phyloP scores from a whole-genome alignment of 352 stramenopile species.

The Phytophthora constricta region DNA sequence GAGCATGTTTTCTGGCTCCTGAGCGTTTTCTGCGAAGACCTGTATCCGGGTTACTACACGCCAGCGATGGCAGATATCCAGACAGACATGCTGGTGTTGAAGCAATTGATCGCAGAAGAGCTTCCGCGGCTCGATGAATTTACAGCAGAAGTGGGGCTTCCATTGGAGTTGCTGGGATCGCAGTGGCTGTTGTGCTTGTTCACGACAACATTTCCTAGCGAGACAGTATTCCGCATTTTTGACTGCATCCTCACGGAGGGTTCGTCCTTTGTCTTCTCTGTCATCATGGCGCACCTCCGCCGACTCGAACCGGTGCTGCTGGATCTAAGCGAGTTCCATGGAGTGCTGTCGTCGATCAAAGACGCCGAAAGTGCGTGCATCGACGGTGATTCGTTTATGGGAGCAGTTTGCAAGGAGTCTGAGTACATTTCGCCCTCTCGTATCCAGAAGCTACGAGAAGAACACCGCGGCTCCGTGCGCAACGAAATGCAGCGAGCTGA shows the following conservation, averaged over 20 bases:
- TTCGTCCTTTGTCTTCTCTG: constrained; percentile 80
- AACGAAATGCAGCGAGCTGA: constrained; percentile 77
- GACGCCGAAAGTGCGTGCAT: constrained; percentile 66
- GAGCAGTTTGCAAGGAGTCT: constrained; percentile 48
- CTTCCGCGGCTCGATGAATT: constrained; percentile 80
- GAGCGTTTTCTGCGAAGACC: constrained; percentile 88
- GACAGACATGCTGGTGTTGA: constrained; percentile 90
- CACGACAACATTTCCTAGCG: constrained; percentile 89
- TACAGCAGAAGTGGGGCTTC: constrained; percentile 74
- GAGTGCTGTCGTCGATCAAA: constrained; percentile 79
- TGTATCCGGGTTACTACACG: constrained; percentile 91
- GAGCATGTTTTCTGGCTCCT: constrained; percentile 91
- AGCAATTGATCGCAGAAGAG: constrained; percentile 85
- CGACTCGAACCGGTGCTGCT: constrained; percentile 62
- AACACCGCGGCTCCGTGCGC: constrained; percentile 62
- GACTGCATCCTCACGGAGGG: constrained; percentile 90
- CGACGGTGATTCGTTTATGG: constrained; percentile 71
- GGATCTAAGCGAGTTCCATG: constrained; percentile 66
- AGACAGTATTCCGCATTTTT: constrained; percentile 89
- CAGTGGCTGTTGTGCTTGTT: constrained; percentile 93
- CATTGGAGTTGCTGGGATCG: constrained; percentile 87
- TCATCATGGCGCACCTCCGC: constrained; percentile 83
- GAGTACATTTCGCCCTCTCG: constrained; percentile 45
- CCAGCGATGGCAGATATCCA: constrained; percentile 90
- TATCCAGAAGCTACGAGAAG: constrained; percentile 54